Evolutionary conservation across 2,329 filamentous ascomycete species (phyloP), one percentile per base, ranked within the genome.

Genomic region (Fusarium zealandicum): DNA sequence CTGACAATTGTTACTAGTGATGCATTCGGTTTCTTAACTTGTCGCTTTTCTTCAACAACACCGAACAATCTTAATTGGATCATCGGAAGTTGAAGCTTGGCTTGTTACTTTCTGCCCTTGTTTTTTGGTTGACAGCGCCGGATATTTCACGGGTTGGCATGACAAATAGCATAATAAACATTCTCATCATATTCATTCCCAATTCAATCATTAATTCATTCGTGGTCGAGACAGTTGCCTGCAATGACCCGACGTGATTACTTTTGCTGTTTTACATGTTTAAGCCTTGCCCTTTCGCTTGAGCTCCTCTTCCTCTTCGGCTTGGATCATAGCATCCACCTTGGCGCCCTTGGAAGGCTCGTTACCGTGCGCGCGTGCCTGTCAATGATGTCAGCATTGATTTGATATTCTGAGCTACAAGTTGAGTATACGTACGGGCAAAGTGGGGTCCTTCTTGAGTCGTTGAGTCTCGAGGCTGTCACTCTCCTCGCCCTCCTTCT

Each of bases 261-360:
- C n/a, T 38, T 51, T 27, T 12, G 28, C 22, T 25, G 9, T 46
- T 52, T 18, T 43, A 55, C 31, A 25, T 40, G 35, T 38, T 48
- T 67, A 72, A 36, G 64, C 69, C 55, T 72, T 73, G 22, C 69
- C 67, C 80, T 90, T 90, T 71, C 79, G 81, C 75, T 78, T 81
- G 57, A 91, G 67, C 47, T 81, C 75, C 61, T 81, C 83, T 68
- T 89, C 83, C 54, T 92, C 89, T 66, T 92, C 89, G 5, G 83
- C 82, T 68, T 82, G 77, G 39, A 92, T 63, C 73, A 89, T 71
- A 52, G 89, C 83, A 71, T 92, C 89, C 51, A 91, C 81, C 79
- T 89, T 83, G 18, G 89, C 89, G 14, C 89, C 89, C 68, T 79
- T 84, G 16, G 85, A 89, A 2, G 89, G 89, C 75, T 91, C 81